Evolutionary conservation across 75 land plant genomes (phyloP).

Genomic region (Selaginella moellendorffii): DNA sequence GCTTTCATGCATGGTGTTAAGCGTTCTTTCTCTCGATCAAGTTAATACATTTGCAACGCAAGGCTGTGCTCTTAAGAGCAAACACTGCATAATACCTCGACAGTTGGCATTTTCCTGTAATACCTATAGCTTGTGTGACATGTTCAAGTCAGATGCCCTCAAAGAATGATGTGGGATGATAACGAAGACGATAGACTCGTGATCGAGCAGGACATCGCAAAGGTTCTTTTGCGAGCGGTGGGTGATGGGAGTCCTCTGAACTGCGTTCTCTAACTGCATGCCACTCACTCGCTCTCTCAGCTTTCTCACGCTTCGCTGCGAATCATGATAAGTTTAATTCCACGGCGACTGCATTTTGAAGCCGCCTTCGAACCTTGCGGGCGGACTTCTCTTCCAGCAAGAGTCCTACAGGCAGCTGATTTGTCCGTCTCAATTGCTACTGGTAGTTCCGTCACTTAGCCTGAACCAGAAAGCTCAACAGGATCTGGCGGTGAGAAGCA

Average conservation of each 20-base stretch:
- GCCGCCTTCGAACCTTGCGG: constrained; percentile 37
- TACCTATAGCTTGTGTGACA: too few species aligned
- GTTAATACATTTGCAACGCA: too few species aligned
- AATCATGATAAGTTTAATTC: constrained; percentile 75
- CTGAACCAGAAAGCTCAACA: background rate
- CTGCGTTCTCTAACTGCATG: too few species aligned
- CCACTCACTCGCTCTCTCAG: constrained; percentile 41
- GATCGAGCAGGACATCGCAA: constrained; percentile 48
- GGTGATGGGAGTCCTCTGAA: constrained; percentile 84
- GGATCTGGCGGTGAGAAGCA: background rate
- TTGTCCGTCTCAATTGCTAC: constrained; percentile 26
- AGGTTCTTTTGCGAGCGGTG: constrained; percentile 39
- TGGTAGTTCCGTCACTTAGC: constrained; percentile 15
- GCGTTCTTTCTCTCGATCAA: too few species aligned
- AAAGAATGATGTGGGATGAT: constrained; percentile 26
- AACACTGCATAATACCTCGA: too few species aligned
- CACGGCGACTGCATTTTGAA: constrained; percentile 73
- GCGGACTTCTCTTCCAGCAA: constrained; percentile 2
- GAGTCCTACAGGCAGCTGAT: constrained; percentile 25
- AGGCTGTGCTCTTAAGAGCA: too few species aligned
- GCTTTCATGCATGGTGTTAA: constrained; percentile 84
- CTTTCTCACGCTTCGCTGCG: constrained; percentile 69
- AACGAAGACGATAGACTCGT: constrained; percentile 56
- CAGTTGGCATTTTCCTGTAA: too few species aligned
- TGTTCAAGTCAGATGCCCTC: too few species aligned